These are phyloP conservation scores for Colletotrichum sp. DNA, from an alignment of 2,329 filamentous ascomycete species.

Conservation along the genomic window DNA sequence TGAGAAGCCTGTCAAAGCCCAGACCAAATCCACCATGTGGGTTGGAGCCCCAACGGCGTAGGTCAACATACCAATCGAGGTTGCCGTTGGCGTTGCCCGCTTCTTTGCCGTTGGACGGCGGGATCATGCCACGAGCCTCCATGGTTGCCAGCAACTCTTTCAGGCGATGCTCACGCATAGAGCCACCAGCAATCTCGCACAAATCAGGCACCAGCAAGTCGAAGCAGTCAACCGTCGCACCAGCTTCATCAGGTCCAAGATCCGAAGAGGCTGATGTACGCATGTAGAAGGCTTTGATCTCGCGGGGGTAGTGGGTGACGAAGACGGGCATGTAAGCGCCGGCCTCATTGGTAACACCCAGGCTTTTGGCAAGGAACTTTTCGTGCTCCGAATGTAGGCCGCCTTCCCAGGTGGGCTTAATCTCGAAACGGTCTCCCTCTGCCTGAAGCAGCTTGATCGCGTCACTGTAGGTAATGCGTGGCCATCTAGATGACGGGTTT, in stretches of 20 bases:
- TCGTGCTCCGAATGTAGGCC: conserved; percentile 93
- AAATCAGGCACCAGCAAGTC: conserved; percentile 86
- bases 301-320: conserved; percentile 89
- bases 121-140: conserved; percentile 67
- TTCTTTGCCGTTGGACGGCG: conserved; percentile 29
- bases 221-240: conserved; percentile 81
- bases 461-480: conserved; percentile 81
- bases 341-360: conserved; percentile 58
- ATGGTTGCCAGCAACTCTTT: conserved; percentile 72
- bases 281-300: conserved; percentile 88
- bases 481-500: conserved; percentile 61
- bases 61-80: conserved; percentile 86
- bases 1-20: conserved; percentile 85
- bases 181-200: conserved; percentile 87
- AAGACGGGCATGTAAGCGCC: conserved; percentile 74
- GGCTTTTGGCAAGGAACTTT: conserved; percentile 75
- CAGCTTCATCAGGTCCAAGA: conserved; percentile 11
- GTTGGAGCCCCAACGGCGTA: conserved; percentile 88
- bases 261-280: conserved; percentile 35
- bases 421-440: conserved; percentile 67
- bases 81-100: conserved; percentile 24
- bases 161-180: conserved; percentile 84
- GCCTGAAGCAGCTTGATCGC: conserved; percentile 74
- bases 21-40: conserved; percentile 91
- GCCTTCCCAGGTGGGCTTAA: conserved; percentile 71